phyloP scores from a whole-genome alignment of 768 basidiomycete genomes.

The Leccinum variicolor region DNA sequence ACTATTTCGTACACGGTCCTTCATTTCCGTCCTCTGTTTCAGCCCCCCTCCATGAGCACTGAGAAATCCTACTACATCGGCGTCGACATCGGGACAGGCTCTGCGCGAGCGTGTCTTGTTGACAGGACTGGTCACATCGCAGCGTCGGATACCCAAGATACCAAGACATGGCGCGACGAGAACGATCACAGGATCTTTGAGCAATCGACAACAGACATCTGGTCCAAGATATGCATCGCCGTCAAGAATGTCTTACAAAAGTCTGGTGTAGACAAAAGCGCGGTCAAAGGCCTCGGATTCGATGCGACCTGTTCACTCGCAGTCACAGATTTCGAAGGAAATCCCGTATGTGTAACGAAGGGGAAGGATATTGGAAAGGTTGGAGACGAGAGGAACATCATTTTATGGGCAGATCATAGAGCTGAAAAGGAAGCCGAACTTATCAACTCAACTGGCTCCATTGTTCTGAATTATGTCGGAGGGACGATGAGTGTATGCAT shows the following conservation, averaged over 20 bases:
- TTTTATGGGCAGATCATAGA: slow-evolving; percentile 97
- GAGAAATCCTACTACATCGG: slow-evolving; percentile 59
- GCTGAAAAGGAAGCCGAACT: slow-evolving; percentile 88
- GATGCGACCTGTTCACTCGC: slow-evolving; percentile 97
- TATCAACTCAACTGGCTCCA: slow-evolving; percentile 82
- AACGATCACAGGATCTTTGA: slow-evolving; percentile 92
- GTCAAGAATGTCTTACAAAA: slow-evolving; percentile 60
- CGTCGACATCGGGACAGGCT: slow-evolving; percentile 90
- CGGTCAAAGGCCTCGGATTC: slow-evolving; percentile 87
- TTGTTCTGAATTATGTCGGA: slow-evolving; percentile 92
- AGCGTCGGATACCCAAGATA: slow-evolving; percentile 78
- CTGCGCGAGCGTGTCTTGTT: slow-evolving; percentile 83
- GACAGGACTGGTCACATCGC: slow-evolving; percentile 62
- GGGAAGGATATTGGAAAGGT: slow-evolving; percentile 56
- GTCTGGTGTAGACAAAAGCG: slow-evolving; percentile 50
- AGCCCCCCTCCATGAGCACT: slow-evolving; percentile 30
- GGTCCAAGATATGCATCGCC: slow-evolving; percentile 62
- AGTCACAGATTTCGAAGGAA: slow-evolving; percentile 70
- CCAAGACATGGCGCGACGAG: slow-evolving; percentile 81
- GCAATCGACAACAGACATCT: slow-evolving; percentile 89
- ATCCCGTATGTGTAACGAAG: slow-evolving; percentile 71
- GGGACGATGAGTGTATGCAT: slow-evolving; percentile 85
- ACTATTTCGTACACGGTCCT: slow-evolving; percentile 3
- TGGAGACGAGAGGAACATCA: slow-evolving; percentile 75
- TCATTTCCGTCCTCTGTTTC: background rate